Evolutionary conservation across 371 early-diverging fungal species (phyloP), one percentile per base, ranked within the genome.

Genomic region (Funneliformis caledonium): DNA sequence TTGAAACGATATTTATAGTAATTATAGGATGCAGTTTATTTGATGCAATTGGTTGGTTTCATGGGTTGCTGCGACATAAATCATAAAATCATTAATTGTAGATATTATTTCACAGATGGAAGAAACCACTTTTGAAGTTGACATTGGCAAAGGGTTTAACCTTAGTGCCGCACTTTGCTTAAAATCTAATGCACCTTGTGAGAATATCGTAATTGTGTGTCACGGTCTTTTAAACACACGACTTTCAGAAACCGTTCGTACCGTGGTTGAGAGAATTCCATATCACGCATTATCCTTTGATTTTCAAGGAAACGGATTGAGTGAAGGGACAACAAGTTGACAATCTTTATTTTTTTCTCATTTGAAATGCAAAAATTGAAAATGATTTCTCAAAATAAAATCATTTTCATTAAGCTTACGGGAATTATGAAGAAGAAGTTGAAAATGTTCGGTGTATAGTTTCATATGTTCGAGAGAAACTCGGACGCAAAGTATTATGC

Each of bases 241-340:
- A 61, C 10, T 31, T 12, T 61, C 61, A 26, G 16, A 76, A 61
- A 61, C 62, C n/a, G 2, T 76, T 26, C 76, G 16, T 9, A 2
- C 11, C 8, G 7, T 76, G 7, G 37, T 43, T 1, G 62, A 76
- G 19, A 45, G 43, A 42, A 31, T 76, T 2, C 10, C 59, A 16
- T 61, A 61, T 14, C 31, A 33, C 16, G 9, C 62, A 61, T 31
- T 76, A 1, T n/a, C 62, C 33, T 61, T 76, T n/a, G 76, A 76
- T 42, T 76, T 76, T 47, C 76, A 76, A 52, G 76, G 76, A 42
- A 61, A 62, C 43, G 76, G 76, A 5, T 61, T 61, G 45, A 76
- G 76, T 61, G 76, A 42, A 42, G 76, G 76, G 37, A 43, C 19
- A 61, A 76, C 76, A n/a, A n/a, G 72, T 72, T 37, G 2, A 72